Conservation (phyloP, 495 filamentous ascomycete species). For the Rhypophila decipiens region DNA sequence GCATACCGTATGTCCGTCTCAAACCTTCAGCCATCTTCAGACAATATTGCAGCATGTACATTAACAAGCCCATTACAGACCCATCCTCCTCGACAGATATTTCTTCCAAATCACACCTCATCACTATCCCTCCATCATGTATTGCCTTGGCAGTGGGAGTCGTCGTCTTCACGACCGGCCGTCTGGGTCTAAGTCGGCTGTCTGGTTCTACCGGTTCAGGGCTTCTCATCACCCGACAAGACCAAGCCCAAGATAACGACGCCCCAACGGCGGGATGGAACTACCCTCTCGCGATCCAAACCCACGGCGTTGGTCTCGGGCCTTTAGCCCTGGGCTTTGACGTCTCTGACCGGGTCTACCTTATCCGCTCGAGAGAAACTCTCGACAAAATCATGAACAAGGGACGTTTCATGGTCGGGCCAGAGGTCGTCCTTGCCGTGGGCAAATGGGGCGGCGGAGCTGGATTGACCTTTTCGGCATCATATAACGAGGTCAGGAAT, state of each 20-base stretch:
- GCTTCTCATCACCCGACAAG: not conserved
- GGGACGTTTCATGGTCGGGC: not conserved
- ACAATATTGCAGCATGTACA: no score
- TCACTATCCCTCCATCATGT: not conserved
- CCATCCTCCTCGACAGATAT: no score
- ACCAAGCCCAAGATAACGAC: no score
- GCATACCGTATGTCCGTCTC: not conserved
- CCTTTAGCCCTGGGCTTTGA: not conserved
- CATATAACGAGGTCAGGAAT: not conserved
- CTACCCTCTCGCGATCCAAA: not conserved
- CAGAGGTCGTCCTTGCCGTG: not conserved
- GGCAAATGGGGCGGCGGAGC: not conserved
- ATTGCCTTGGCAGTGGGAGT: not conserved
- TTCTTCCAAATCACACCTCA: not conserved
- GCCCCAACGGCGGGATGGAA: not conserved
- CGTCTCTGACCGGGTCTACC: not conserved
- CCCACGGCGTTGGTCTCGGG: not conserved
- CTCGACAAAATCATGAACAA: not conserved
- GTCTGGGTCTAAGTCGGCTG: not conserved
- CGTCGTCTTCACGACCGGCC: not conserved
- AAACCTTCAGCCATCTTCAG: no score
- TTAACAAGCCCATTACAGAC: no score
- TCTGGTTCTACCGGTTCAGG: not conserved
- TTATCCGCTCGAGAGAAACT: not conserved
- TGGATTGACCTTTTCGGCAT: not conserved